Evolutionary conservation across 257 asterid species (phyloP).

Genomic region (Solanum okadae): DNA sequence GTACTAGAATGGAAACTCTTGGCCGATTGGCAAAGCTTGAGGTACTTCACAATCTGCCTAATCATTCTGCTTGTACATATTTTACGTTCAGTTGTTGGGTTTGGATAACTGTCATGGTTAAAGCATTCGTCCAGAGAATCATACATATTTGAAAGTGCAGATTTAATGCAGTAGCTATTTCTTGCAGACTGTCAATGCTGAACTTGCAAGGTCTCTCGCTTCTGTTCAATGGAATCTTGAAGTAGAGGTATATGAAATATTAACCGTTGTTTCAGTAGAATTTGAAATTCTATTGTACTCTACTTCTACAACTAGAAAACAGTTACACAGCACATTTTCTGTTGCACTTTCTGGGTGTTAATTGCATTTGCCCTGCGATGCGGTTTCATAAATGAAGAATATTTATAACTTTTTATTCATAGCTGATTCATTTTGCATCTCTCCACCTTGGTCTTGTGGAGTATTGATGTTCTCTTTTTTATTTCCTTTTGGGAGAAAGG

Average conservation of each 20-base stretch:
- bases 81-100: background rate
- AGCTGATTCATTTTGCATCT: background rate
- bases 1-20: constrained; percentile 89
- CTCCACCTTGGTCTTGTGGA: background rate
- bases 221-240: constrained; percentile 68
- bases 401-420: background rate
- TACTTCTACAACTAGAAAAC: background rate
- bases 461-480: background rate
- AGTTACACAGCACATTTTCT: background rate
- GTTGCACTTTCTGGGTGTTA: background rate
- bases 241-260: constrained; percentile 55
- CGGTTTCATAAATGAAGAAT: background rate
- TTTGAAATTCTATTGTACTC: background rate
- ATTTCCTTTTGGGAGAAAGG: background rate
- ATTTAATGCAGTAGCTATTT: constrained; percentile 6
- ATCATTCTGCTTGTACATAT: background rate
- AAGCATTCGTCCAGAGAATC: background rate
- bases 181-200: constrained; percentile 78
- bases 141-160: background rate
- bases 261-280: background rate
- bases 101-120: background rate
- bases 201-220: constrained; percentile 83
- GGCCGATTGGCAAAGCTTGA: constrained; percentile 69
- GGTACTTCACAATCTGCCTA: constrained; percentile 31
- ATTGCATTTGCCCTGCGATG: background rate